Conservation (phyloP, 129 eudicot species). For the Calendula officinalis region DNA sequence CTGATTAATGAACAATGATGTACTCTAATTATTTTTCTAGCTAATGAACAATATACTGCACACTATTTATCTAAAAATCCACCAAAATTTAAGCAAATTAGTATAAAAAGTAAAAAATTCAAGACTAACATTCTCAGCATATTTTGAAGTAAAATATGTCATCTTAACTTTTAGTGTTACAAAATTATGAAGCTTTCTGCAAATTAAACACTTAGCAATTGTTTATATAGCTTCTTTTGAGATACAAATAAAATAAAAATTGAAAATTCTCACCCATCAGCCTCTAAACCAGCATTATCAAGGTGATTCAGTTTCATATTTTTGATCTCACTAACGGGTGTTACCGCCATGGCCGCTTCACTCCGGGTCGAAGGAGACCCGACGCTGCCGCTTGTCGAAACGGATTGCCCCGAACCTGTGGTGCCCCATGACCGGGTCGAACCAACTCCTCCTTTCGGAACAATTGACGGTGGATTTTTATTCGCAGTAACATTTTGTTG, state of each 20-base stretch:
- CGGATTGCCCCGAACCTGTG: conserved; percentile 77
- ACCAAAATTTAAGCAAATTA: neutral
- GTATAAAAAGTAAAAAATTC: neutral
- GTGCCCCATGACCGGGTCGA: conserved; percentile 89
- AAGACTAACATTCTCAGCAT: too few species aligned
- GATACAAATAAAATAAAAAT: neutral
- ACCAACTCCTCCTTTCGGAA: conserved; percentile 49
- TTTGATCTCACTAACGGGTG: conserved; percentile 58
- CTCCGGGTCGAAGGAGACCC: conserved; percentile 91
- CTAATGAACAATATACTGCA: neutral
- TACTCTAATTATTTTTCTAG: neutral
- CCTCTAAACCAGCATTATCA: conserved; percentile 75
- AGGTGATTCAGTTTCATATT: conserved; percentile 60
- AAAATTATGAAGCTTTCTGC: conserved; percentile 10
- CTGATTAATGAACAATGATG: neutral
- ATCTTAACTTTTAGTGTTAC: neutral
- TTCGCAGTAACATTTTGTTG: conserved; percentile 42
- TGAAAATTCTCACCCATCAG: conserved; percentile 56
- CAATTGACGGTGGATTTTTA: conserved; percentile 42
- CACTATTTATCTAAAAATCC: neutral
- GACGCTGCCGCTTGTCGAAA: conserved; percentile 88
- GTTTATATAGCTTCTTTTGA: neutral
- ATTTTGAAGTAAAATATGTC: too few species aligned
- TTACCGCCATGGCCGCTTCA: conserved; percentile 61
- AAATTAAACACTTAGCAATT: conserved; percentile 2